These are phyloP conservation scores for Candida taoyuanica DNA, from an alignment of 805 yeast species.

Conservation along the genomic window DNA sequence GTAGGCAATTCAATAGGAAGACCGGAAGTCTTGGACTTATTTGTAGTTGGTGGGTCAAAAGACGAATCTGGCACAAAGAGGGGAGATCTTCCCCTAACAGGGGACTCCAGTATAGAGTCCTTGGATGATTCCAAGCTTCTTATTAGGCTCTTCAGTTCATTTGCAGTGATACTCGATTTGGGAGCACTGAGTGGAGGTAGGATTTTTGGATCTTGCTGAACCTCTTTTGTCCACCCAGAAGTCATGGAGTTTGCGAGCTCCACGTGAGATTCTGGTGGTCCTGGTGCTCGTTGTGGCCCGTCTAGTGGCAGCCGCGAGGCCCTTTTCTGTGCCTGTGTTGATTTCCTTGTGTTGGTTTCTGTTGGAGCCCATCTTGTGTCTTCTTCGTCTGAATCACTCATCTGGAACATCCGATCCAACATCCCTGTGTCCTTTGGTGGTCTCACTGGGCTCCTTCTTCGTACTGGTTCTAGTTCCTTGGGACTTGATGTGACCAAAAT, in stretches of 20 bases:
- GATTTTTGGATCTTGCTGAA: too few species aligned
- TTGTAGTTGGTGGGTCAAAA: neutral
- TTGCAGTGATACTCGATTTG: neutral
- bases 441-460: neutral
- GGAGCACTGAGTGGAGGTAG: too few species aligned
- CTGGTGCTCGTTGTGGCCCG: too few species aligned
- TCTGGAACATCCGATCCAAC: neutral
- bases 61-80: conserved; percentile 6
- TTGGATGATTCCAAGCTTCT: neutral
- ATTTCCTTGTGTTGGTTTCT: too few species aligned
- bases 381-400: conserved; percentile 1
- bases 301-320: too few species aligned
- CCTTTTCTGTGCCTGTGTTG: too few species aligned
- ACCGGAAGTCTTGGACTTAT: too few species aligned
- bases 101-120: conserved; percentile 7
- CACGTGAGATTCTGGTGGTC: too few species aligned
- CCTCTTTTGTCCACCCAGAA: too few species aligned
- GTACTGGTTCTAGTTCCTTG: neutral
- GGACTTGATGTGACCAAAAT: conserved; percentile 6
- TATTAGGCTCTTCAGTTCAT: neutral
- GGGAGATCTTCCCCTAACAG: neutral
- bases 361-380: too few species aligned
- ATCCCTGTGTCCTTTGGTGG: neutral
- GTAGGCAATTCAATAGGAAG: too few species aligned
- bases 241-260: too few species aligned